Conservation (phyloP, 257 asterid genomes). For the Forsythia viridissima region DNA sequence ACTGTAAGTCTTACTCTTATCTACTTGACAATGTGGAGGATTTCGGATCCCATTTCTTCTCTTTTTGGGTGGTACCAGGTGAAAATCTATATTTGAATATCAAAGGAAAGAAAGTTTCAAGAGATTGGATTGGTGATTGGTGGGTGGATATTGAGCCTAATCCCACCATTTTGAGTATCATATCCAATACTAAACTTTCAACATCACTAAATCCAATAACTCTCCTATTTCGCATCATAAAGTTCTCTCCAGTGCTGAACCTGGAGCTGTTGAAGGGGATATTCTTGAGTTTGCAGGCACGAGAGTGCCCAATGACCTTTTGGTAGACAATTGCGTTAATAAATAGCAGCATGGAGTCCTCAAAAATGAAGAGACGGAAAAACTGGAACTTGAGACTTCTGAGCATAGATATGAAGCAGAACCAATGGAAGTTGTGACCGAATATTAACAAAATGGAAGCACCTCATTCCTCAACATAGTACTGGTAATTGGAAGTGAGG, state of each 20-base stretch:
- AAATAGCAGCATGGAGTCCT: neutral
- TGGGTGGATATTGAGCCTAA: slow-evolving; percentile 81
- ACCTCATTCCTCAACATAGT: neutral
- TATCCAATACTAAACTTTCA: slow-evolving; percentile 62
- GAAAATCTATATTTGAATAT: slow-evolving; percentile 62
- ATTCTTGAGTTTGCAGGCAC: slow-evolving; percentile 40
- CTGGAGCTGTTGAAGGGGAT: slow-evolving; percentile 49
- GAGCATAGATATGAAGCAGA: slow-evolving; percentile 47
- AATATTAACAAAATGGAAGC: neutral
- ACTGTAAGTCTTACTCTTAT: neutral
- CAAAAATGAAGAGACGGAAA: slow-evolving; percentile 28
- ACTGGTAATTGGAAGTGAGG: slow-evolving; percentile 8
- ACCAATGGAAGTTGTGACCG: slow-evolving; percentile 31
- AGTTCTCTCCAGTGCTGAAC: slow-evolving; percentile 35
- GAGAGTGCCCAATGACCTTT: slow-evolving; percentile 46
- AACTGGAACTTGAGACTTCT: slow-evolving; percentile 44
- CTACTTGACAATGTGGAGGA: neutral
- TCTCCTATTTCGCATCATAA: slow-evolving; percentile 44
- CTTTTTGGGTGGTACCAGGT: slow-evolving; percentile 47
- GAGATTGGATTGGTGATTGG: slow-evolving; percentile 81
- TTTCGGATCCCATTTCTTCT: neutral
- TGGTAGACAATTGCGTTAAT: slow-evolving; percentile 38
- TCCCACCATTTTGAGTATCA: slow-evolving; percentile 52
- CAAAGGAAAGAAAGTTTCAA: slow-evolving; percentile 61
- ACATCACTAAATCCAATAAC: slow-evolving; percentile 40